These are phyloP conservation scores for Paramecium biaurelia DNA, from an alignment of 73 alveolate species.

Conservation along the genomic window DNA sequence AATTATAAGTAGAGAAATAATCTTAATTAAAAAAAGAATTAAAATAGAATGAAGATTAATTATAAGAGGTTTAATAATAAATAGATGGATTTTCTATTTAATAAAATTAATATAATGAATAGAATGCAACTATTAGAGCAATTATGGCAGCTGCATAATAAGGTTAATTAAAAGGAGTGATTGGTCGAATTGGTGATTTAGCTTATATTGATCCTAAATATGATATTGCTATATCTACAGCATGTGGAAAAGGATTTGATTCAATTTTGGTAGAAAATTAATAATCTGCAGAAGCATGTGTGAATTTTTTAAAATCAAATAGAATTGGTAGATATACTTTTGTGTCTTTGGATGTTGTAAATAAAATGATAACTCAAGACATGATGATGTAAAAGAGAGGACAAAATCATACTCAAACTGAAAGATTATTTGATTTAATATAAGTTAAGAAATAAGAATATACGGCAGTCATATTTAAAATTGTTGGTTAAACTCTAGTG, in stretches of 20 bases:
- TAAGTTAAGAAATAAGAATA: conserved; percentile 61
- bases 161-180: conserved; percentile 81
- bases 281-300: conserved; percentile 68
- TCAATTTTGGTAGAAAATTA: conserved; percentile 76
- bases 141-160: conserved; percentile 74
- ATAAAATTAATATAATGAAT: background rate
- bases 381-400: conserved; percentile 40
- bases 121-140: background rate
- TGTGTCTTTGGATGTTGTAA: conserved; percentile 77
- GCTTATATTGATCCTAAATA: conserved; percentile 77
- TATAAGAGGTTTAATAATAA: background rate
- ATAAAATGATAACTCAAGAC: conserved; percentile 3
- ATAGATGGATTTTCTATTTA: background rate
- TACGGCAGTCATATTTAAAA: conserved; percentile 75
- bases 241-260: conserved; percentile 75
- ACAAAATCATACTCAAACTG: conserved; percentile 62
- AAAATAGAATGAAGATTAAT: background rate
- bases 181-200: conserved; percentile 88
- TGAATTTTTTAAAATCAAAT: conserved; percentile 73
- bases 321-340: conserved; percentile 80
- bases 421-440: conserved; percentile 74
- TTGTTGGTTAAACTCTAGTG: conserved; percentile 85
- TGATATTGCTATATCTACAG: conserved; percentile 83
- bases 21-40: background rate
- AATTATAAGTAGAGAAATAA: background rate